Evolutionary conservation across 441 rosid species (phyloP), one percentile per base, ranked within the genome.

Genomic region (Raphanus hybrid): DNA sequence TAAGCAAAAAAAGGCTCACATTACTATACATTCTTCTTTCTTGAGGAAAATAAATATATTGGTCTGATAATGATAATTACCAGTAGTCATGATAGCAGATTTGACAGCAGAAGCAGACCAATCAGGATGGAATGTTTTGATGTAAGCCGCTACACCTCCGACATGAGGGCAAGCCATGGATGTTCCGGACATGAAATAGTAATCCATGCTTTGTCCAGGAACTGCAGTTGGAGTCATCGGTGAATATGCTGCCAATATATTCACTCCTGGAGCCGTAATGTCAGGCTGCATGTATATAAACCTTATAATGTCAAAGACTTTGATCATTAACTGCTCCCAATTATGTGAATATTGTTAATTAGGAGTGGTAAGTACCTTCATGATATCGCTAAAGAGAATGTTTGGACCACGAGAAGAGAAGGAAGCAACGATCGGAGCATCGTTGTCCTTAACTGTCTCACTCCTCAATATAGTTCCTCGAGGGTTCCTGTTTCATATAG

Each of bases 341-440:
- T 50, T 14, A 52, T 52, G 54, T 41, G 20, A 59, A 29, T 18
- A 1, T 75, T 34, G 18, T 57, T 60, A 15, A 6, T 54, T 52
- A 18, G 0, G 9, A 9, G 58, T 76, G 64, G 57, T 15, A 50
- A 18, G 3, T 65, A 85, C 93, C 86, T 87, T 89, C 81, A 87
- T 9, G n/a, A 88, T 81, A 27, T 84, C 89, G 5, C 77, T 75
- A 45, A 64, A 15, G 5, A 87, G 50, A 2, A 0, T 0, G 74
- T 84, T 86, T 6, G 95, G 93, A 12, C 92, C 93, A 2, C 84
- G 78, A 1, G 91, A 81, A 71, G 91, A 89, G 81, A 85, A 89
- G 14, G 29, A 0, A 29, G 85, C 77, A 16, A 85, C 80, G 0
- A 64, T 1, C 0, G 93, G 93, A 26, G 86, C 86, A 45, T 73